Evolutionary conservation across 2,329 filamentous ascomycete genomes (phyloP).

Genomic region (Exophiala aquamarina): DNA sequence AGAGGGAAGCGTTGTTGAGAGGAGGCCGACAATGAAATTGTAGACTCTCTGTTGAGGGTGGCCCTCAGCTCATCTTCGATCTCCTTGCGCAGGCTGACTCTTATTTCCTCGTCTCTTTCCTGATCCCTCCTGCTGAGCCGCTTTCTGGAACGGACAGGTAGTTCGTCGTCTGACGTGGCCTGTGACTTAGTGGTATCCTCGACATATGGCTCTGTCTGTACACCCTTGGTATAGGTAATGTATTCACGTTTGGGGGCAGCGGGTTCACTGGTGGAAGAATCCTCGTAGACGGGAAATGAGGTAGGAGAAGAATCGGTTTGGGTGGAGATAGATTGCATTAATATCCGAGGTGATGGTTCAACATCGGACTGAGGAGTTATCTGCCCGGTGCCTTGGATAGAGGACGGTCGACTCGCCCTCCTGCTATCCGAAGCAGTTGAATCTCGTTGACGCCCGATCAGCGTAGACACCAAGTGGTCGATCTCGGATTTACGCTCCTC

Average conservation of each 20-base stretch:
- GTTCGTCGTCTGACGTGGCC: slow-evolving; percentile 64
- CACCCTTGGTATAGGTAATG: slow-evolving; percentile 94
- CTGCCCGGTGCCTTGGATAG: slow-evolving; percentile 78
- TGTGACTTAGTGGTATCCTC: slow-evolving; percentile 46
- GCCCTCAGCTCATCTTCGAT: slow-evolving; percentile 89
- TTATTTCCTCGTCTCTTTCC: slow-evolving; percentile 84
- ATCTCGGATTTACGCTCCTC: slow-evolving; percentile 26
- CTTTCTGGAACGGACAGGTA: slow-evolving; percentile 62
- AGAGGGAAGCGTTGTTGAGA: slow-evolving; percentile 66
- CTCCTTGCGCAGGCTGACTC: slow-evolving; percentile 79
- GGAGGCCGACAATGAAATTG: slow-evolving; percentile 39
- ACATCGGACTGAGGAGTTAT: slow-evolving; percentile 67
- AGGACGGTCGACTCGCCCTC: slow-evolving; percentile 75
- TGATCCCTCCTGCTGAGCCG: slow-evolving; percentile 75
- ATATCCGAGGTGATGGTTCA: slow-evolving; percentile 38
- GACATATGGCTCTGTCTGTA: slow-evolving; percentile 70
- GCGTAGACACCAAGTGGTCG: slow-evolving; percentile 78
- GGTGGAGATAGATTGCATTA: slow-evolving; percentile 50
- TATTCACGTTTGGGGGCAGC: slow-evolving; percentile 62
- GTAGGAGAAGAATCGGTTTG: slow-evolving; percentile 74
- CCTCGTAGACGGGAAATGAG: slow-evolving; percentile 77
- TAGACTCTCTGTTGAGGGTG: slow-evolving; percentile 45
- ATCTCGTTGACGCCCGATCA: slow-evolving; percentile 68
- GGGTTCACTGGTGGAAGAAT: slow-evolving; percentile 55
- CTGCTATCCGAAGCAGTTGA: slow-evolving; percentile 37